Base-by-base conservation (phyloP, 2,329 filamentous ascomycete genomes). In the Colletotrichum plurivorum region DNA sequence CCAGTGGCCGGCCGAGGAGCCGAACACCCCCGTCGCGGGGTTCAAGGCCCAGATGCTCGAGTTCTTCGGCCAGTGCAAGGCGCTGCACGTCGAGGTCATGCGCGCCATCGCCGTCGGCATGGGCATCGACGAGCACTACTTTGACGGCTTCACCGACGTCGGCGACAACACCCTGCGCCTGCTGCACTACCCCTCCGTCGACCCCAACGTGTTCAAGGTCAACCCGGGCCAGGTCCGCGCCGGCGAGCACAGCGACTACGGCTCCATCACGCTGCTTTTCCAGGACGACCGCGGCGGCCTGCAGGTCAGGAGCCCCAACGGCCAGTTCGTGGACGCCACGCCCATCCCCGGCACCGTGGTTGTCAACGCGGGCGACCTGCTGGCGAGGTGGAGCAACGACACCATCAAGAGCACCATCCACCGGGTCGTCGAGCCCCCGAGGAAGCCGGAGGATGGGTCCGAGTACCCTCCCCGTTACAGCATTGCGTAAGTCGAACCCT, bases 401-500 rank as follows among this genome's bases (percentile, higher is more conserved):
- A 92, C 89, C 5, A 97, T 98, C 82, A 94, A 93, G 82, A 95
- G 93, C 77, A 98, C 95, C 4, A 89, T 94, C 69, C 95, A 98
- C 80, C 90, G 94, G 12, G 95, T 98, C 1, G 93, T 98, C 5
- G 93, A 97, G 81, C 95, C 95, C 2, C 93, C 93, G 1, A 83
- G 84, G 16, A 85, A 85, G 4, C 83, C 82, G 3, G 82, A 81
- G 8, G 86, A 85, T 16, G 82, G 81, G 6, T 85, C 85, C 15
- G 81, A 84, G 46, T 92, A 97, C 78, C 94, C 94, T 1, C 85
- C 94, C 0, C 85, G 93, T 46, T 98, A 98, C 77, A 95, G 92
- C 74, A 92, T 98, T 76, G 95, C 94, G 74, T 98, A 74, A 76
- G 87, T 84, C 31, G 20, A 12, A 8, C 5, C 12, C 5, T 49